Evolutionary conservation across 306 rosid species (phyloP).

Genomic region (Gynostemma pentaphyllum): DNA sequence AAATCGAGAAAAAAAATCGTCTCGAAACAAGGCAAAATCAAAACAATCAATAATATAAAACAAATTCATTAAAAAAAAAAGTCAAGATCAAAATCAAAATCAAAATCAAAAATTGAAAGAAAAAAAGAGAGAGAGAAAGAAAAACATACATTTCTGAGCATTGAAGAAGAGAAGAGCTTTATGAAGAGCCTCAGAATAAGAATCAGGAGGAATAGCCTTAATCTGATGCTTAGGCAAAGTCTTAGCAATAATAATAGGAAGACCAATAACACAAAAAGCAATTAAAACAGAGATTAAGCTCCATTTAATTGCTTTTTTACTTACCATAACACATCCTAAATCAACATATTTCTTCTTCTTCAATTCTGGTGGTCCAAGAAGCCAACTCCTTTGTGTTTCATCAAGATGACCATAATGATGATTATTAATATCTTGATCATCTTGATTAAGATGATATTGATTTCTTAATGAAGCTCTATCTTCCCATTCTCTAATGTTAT

Average conservation of each 20-base stretch:
- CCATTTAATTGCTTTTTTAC: conserved; percentile 39
- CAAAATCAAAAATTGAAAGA: background rate
- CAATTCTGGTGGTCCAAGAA: conserved; percentile 18
- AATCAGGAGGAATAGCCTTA: conserved; percentile 26
- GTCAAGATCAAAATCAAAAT: too few species aligned
- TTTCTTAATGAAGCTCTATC: conserved; percentile 31
- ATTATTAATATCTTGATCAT: too few species aligned
- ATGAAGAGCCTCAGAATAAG: conserved; percentile 39
- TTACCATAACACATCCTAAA: conserved; percentile 35
- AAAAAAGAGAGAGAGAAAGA: background rate
- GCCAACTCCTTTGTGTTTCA: conserved; percentile 42
- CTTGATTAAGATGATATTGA: background rate
- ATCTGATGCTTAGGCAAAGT: conserved; percentile 27
- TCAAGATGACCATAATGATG: too few species aligned
- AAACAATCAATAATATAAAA: too few species aligned
- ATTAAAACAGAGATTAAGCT: conserved; percentile 12
- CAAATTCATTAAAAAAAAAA: too few species aligned
- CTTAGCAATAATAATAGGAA: conserved; percentile 36
- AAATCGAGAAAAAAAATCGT: too few species aligned
- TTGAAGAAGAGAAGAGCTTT: conserved; percentile 55
- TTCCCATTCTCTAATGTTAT: conserved; percentile 20
- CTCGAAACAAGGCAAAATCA: too few species aligned
- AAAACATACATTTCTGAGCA: conserved; percentile 48
- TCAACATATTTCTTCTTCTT: conserved; percentile 46
- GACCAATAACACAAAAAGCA: conserved; percentile 30